phyloP scores from a whole-genome alignment of 345 rosid genomes.

The Melaleuca alternifolia region DNA sequence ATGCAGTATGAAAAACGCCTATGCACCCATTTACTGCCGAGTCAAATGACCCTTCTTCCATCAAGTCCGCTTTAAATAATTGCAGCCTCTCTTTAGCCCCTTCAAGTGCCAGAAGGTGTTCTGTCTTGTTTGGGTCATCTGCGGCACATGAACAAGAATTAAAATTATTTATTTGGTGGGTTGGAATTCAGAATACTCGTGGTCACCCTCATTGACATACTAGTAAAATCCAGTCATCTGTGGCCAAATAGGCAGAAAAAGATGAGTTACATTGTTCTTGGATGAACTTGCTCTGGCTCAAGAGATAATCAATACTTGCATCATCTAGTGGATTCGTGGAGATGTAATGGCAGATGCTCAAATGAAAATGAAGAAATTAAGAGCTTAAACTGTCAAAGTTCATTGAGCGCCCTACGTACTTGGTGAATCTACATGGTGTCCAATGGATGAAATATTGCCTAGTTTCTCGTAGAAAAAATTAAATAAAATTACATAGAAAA shows the following conservation, averaged over 20 bases:
- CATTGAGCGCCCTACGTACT: not conserved
- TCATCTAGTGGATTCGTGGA: not conserved
- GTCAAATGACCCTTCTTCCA: conserved; percentile 22
- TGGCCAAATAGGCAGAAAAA: not conserved
- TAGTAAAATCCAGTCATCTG: not conserved
- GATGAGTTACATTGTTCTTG: not conserved
- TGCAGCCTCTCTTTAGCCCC: conserved; percentile 28
- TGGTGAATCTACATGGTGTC: not conserved
- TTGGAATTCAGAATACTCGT: not conserved
- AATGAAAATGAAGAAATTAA: not conserved
- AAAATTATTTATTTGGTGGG: not conserved
- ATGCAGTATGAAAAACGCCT: conserved; percentile 32
- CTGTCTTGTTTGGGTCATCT: conserved; percentile 22
- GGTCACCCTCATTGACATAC: not conserved
- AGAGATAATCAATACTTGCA: not conserved
- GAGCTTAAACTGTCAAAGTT: not conserved
- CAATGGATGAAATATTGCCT: not conserved
- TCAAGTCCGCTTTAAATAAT: conserved; percentile 16
- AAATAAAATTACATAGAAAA: not conserved
- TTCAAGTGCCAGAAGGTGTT: conserved; percentile 16
- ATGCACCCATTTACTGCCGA: conserved; percentile 15
- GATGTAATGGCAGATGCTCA: not conserved
- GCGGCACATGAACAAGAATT: not conserved
- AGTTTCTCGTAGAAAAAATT: not conserved
- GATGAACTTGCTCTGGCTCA: not conserved